Evolutionary conservation across 768 basidiomycete species (phyloP), one percentile per base, ranked within the genome.

Genomic region (Mycena rebaudengoi): DNA sequence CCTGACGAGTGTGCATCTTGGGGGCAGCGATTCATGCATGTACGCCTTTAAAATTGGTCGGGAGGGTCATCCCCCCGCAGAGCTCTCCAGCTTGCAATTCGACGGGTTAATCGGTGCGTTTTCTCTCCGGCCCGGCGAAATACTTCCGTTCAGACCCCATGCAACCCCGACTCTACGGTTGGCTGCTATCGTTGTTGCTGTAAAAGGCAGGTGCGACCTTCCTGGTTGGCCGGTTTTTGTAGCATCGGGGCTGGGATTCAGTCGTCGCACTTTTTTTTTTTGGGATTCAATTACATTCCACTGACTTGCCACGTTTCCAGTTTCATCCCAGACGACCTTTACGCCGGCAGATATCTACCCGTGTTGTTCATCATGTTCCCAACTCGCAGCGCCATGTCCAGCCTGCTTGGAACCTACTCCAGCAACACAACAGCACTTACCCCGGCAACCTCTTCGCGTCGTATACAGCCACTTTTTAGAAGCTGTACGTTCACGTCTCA

Each of bases 31-130:
- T 10, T 80, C 78, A n/a, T 69, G 75, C 25, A 79, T 92, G 55
- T 86, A 90, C 75, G 81, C 86, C n/a, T 92, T 91, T 72, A 74
- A 76, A 16, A 73, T 91, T 3, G 76, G 79, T 46, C 58, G 64
- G 16, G 64, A 73, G 32, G 74, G 76, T 23, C 60, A 73, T 28
- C 74, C 75, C 35, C 72, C 77, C 13, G 67, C 70, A 26, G 49
- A 71, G 21, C 73, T 89, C 39, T 70, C 69, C 61, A 64, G 66
- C 16, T 70, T 89, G 28, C 70, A 76, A 28, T 77, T 89, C 37
- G 83, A 86, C 52, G 84, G 81, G 3, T 76, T 91, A 51, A 72
- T 73, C 53, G 74, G 90, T 90, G 72, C 75, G 87, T 80, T 32
- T 49, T 40, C 55, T 50, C 26, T 49, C 44, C 57, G 51, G 51